Evolutionary conservation across 371 early-diverging fungal species (phyloP).

Genomic region (Saksenaea oblongispora): DNA sequence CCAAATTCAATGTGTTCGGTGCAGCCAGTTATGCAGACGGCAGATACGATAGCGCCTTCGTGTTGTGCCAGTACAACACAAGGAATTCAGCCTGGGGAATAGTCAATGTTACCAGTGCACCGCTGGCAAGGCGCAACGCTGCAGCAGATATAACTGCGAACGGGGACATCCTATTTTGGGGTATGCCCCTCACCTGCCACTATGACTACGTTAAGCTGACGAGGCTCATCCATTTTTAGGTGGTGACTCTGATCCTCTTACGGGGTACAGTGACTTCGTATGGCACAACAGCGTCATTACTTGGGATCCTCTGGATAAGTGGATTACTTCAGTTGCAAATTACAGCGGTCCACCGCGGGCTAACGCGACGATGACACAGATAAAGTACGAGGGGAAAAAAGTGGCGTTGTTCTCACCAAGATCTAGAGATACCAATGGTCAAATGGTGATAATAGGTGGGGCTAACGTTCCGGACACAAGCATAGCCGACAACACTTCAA

Average conservation of each 20-base stretch:
- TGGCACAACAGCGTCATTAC: background rate
- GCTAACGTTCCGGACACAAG: background rate
- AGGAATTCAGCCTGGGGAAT: background rate
- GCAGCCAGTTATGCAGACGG: background rate
- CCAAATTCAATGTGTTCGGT: background rate
- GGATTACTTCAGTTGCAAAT: background rate
- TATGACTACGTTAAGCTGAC: background rate
- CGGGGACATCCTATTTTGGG: background rate
- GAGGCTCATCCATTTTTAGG: background rate
- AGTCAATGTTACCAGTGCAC: background rate
- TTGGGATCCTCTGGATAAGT: background rate
- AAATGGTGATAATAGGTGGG: background rate
- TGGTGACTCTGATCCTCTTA: background rate
- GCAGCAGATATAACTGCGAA: background rate
- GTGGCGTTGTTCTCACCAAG: background rate
- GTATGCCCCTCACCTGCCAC: background rate
- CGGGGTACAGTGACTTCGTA: background rate
- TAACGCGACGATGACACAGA: background rate
- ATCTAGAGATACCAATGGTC: background rate
- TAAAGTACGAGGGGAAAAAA: background rate
- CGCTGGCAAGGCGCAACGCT: background rate
- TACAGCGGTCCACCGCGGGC: background rate
- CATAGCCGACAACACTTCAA: background rate
- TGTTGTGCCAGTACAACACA: background rate
- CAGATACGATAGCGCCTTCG: background rate